A percentile compares a stretch with the other conserved stretches of the same genome.
Evolutionary conservation across 2,329 filamentous ascomycete genomes (phyloP).

Genomic region (Calcarisporium arbuscula): DNA sequence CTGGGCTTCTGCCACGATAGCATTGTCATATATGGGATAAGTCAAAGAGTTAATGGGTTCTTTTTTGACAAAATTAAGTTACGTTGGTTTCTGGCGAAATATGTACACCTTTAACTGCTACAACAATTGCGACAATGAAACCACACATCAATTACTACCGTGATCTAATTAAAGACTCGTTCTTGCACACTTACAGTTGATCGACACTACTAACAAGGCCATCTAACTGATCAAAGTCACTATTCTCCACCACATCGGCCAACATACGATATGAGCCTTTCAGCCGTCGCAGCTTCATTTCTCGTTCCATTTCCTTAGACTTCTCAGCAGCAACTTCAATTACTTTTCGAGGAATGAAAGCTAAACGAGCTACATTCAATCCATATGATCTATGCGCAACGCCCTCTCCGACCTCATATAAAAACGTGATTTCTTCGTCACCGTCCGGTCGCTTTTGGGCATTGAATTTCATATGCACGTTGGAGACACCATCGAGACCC

Average conservation of each 20-base stretch:
- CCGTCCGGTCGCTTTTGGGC: slow-evolving; percentile 32
- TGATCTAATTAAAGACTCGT: too few relatives aligned
- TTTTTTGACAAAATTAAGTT: too few relatives aligned
- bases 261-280: slow-evolving; percentile 39
- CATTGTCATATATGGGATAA: too few relatives aligned
- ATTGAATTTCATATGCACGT: slow-evolving; percentile 92
- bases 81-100: too few relatives aligned
- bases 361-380: slow-evolving; percentile 83
- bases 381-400: slow-evolving; percentile 93
- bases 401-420: slow-evolving; percentile 88
- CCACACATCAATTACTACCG: too few relatives aligned
- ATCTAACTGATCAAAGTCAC: slow-evolving; percentile 37
- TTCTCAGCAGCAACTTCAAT: slow-evolving; percentile 75
- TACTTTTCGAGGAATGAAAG: slow-evolving; percentile 69
- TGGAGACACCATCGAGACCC: slow-evolving; percentile 64
- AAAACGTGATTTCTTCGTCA: slow-evolving; percentile 80
- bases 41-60: too few relatives aligned
- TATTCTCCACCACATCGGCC: slow-evolving; percentile 30
- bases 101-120: too few relatives aligned
- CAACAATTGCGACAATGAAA: too few relatives aligned
- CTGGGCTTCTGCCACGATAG: too few relatives aligned
- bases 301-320: slow-evolving; percentile 72
- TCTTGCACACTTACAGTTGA: slow-evolving; percentile 48
- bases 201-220: slow-evolving; percentile 51
- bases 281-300: slow-evolving; percentile 59